Conservation (phyloP, 1,139 yeast species). For the Spathaspora sp. region DNA sequence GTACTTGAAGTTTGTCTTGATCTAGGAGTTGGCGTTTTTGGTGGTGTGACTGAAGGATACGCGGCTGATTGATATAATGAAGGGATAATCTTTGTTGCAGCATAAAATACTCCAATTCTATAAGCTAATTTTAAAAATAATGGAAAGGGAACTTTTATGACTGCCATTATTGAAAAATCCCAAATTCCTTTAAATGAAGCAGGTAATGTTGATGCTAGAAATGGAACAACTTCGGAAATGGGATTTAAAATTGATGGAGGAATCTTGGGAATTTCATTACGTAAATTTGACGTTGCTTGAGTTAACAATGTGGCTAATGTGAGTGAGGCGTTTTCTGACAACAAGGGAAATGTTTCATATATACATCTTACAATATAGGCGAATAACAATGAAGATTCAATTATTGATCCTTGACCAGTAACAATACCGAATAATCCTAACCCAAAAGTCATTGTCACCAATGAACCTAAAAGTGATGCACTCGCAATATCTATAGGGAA, state of each 20-base stretch:
- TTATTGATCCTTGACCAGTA: slow-evolving; percentile 80
- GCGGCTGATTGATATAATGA: slow-evolving; percentile 51
- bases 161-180: slow-evolving; percentile 67
- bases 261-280: slow-evolving; percentile 39
- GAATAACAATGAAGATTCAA: slow-evolving; percentile 81
- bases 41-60: slow-evolving; percentile 36
- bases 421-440: slow-evolving; percentile 82
- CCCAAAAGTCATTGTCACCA: slow-evolving; percentile 72
- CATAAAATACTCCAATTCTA: slow-evolving; percentile 83
- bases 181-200: slow-evolving; percentile 63
- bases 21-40: slow-evolving; percentile 25
- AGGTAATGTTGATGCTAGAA: slow-evolving; percentile 54
- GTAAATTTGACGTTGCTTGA: slow-evolving; percentile 37
- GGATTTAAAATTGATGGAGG: slow-evolving; percentile 43
- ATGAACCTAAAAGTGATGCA: slow-evolving; percentile 83
- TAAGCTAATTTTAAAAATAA: slow-evolving; percentile 79
- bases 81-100: slow-evolving; percentile 93
- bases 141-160: slow-evolving; percentile 77
- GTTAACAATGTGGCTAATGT: slow-evolving; percentile 38
- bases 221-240: slow-evolving; percentile 43
- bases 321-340: slow-evolving; percentile 53
- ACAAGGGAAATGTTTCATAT: slow-evolving; percentile 85
- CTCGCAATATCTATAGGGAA: slow-evolving; percentile 70
- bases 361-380: slow-evolving; percentile 91
- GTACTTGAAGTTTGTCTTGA: slow-evolving; percentile 15